These are phyloP conservation scores for Vigna trinervia DNA, from an alignment of 306 rosid species.

Conservation along the genomic window DNA sequence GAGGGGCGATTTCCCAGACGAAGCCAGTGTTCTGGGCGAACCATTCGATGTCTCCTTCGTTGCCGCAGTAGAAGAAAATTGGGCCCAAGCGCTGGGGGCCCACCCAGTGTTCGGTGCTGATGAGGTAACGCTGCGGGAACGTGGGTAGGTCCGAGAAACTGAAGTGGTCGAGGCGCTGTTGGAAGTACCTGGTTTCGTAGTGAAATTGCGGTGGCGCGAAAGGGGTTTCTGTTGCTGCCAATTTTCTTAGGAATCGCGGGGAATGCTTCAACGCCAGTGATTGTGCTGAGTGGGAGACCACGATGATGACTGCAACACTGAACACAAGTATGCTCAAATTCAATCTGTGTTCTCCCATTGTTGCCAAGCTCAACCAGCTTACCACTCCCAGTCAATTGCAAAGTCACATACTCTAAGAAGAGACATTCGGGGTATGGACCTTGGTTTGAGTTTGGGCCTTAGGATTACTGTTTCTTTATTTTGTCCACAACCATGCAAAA, in stretches of 20 bases:
- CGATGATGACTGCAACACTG: neutral
- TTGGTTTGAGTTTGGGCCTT: constrained; percentile 12
- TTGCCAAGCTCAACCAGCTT: neutral
- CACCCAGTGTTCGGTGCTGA: constrained; percentile 74
- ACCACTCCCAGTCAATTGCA: neutral
- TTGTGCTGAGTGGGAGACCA: constrained; percentile 25
- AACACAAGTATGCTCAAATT: constrained; percentile 11
- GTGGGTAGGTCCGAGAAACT: constrained; percentile 64
- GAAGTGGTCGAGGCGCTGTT: constrained; percentile 87
- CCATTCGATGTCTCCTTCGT: constrained; percentile 92
- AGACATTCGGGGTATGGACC: neutral
- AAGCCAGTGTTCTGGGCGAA: constrained; percentile 86
- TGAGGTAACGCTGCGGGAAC: constrained; percentile 79
- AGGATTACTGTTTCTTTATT: too few relatives aligned
- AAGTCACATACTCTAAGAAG: neutral
- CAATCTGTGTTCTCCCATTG: constrained; percentile 43
- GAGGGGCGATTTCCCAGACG: constrained; percentile 86
- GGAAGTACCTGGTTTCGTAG: constrained; percentile 69
- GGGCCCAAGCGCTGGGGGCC: constrained; percentile 65
- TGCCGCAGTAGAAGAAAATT: constrained; percentile 88
- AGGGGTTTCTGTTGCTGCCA: constrained; percentile 42
- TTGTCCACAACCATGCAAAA: neutral
- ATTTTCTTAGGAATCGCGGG: constrained; percentile 59
- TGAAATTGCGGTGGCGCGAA: constrained; percentile 15
- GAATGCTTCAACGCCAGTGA: constrained; percentile 42